These are phyloP conservation scores for Trebouxia gelatinosa DNA, from an alignment of 163 green algal species.

Conservation along the genomic window DNA sequence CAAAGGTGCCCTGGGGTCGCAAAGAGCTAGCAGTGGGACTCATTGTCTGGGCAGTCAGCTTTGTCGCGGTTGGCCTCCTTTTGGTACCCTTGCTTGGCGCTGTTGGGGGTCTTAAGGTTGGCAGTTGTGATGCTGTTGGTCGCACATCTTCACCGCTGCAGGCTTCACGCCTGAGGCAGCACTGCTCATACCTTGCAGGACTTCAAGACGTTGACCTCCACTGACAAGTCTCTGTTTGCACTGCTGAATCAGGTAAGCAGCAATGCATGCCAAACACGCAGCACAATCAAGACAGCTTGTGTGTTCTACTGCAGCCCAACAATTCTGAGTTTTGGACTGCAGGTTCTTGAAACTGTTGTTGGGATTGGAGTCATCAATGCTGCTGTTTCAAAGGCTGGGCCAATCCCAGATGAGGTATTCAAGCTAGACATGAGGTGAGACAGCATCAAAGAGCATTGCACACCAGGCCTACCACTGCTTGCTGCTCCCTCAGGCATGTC, in stretches of 20 bases:
- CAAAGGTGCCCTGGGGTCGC: slow-evolving; percentile 45
- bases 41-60: slow-evolving; percentile 45
- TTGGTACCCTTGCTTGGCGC: slow-evolving; percentile 37
- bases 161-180: not conserved
- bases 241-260: slow-evolving; percentile 50
- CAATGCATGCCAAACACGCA: not conserved
- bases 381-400: slow-evolving; percentile 33
- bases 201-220: slow-evolving; percentile 29
- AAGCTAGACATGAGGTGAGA: slow-evolving; percentile 38
- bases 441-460: not conserved
- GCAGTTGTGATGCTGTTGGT: no score
- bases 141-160: no score
- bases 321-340: not conserved
- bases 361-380: slow-evolving; percentile 47
- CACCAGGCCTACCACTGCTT: not conserved
- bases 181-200: slow-evolving; percentile 8
- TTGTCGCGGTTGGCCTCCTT: slow-evolving; percentile 45
- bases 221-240: slow-evolving; percentile 46
- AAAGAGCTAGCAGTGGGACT: slow-evolving; percentile 48
- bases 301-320: not conserved
- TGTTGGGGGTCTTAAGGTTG: slow-evolving; percentile 12
- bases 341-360: slow-evolving; percentile 47
- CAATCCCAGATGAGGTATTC: slow-evolving; percentile 41
- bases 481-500: not conserved
- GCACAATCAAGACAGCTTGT: not conserved